Evolutionary conservation across 805 yeast species (phyloP).

Genomic region (Yamadazyma laniorum): DNA sequence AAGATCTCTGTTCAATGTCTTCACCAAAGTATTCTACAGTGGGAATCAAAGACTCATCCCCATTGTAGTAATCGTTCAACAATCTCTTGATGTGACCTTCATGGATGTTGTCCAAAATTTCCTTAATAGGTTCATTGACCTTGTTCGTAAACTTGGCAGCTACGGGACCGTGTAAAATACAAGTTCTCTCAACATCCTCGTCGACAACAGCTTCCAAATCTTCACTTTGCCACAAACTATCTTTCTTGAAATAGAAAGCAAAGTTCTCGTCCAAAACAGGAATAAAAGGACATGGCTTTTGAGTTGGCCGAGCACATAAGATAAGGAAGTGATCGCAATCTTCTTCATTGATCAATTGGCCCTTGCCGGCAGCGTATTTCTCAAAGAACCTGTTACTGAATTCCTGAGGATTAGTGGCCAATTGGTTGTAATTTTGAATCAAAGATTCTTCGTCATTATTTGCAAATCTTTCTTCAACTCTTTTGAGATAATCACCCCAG

Average conservation of each 20-base stretch:
- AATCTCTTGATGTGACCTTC: conserved; percentile 80
- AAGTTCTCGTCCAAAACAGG: conserved; percentile 93
- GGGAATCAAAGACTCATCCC: conserved; percentile 74
- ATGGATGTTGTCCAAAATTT: conserved; percentile 83
- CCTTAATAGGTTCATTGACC: conserved; percentile 90
- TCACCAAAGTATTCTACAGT: conserved; percentile 83
- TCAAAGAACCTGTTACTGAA: conserved; percentile 59
- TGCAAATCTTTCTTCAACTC: conserved; percentile 96
- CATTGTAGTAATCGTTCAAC: conserved; percentile 65
- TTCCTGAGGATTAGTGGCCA: conserved; percentile 59
- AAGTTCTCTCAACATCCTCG: conserved; percentile 97
- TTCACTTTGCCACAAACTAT: conserved; percentile 98
- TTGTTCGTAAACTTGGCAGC: conserved; percentile 88
- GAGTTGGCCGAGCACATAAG: conserved; percentile 76
- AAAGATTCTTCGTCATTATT: conserved; percentile 54
- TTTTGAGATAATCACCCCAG: conserved; percentile 80
- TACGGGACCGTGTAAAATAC: conserved; percentile 98
- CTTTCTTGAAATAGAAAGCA: conserved; percentile 96
- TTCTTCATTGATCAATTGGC: conserved; percentile 88
- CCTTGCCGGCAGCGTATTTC: conserved; percentile 70
- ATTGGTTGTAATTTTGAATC: conserved; percentile 68
- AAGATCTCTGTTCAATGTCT: conserved; percentile 11
- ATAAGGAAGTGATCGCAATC: conserved; percentile 91
- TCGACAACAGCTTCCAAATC: conserved; percentile 93
- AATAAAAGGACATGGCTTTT: conserved; percentile 97